Evolutionary conservation across 805 yeast species (phyloP).

Genomic region (Suhomyces sp.): DNA sequence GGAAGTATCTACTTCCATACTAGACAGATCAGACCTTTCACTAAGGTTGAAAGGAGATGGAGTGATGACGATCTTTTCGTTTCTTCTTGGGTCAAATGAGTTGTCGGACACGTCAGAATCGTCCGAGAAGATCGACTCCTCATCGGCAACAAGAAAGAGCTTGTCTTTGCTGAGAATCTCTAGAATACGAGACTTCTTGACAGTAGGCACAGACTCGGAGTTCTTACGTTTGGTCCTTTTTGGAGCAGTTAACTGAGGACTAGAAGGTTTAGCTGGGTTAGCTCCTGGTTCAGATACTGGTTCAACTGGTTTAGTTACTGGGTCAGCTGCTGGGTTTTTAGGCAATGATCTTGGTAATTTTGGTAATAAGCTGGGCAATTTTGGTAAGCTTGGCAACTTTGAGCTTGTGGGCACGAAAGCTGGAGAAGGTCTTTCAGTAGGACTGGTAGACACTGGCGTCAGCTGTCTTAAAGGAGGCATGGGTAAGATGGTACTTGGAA

Average conservation of each 20-base stretch:
- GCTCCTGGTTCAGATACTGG: too few species aligned
- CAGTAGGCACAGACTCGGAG: conserved; percentile 2
- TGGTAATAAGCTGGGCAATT: too few species aligned
- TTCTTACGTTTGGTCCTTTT: background rate
- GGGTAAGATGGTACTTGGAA: background rate
- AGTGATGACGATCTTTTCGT: conserved; percentile 3
- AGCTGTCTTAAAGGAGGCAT: background rate
- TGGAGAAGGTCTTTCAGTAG: background rate
- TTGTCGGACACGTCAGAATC: conserved; percentile 11
- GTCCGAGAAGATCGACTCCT: conserved; percentile 9
- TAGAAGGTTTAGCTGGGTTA: too few species aligned
- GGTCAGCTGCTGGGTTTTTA: background rate
- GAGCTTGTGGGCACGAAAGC: background rate
- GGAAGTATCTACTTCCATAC: background rate
- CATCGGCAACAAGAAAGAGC: conserved; percentile 7
- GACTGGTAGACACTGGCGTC: background rate
- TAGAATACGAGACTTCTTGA: conserved; percentile 9
- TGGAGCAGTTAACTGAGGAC: background rate
- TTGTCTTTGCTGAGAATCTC: conserved; percentile 5
- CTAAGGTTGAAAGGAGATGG: background rate
- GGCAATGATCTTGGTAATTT: too few species aligned
- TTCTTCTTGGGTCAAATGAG: conserved; percentile 10
- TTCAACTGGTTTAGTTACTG: too few species aligned
- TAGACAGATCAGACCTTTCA: background rate
- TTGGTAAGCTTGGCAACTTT: too few species aligned